Conservation (phyloP, 768 basidiomycete species). For the Russula earlei region DNA sequence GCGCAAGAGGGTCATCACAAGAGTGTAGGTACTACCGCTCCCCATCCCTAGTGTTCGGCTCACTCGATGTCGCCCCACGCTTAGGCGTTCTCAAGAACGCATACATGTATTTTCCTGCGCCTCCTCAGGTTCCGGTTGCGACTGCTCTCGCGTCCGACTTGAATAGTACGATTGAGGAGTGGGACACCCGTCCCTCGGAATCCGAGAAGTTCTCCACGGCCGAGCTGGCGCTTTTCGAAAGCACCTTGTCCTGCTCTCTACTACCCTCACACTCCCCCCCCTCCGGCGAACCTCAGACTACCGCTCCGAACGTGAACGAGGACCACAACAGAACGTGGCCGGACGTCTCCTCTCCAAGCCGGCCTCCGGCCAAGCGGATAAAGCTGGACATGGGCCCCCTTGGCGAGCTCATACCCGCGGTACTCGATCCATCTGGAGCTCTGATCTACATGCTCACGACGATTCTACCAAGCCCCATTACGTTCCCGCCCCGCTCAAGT, state of each 20-base stretch:
- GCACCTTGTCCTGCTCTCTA: not conserved
- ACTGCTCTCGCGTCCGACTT: not conserved
- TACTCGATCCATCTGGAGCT: slow-evolving; percentile 7
- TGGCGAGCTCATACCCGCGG: slow-evolving; percentile 12
- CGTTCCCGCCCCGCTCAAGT: slow-evolving; percentile 3
- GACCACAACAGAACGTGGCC: not conserved
- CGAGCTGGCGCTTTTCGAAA: slow-evolving; percentile 2
- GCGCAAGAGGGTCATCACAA: not conserved
- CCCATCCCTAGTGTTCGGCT: not conserved
- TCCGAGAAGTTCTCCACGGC: not conserved
- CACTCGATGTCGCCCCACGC: not conserved
- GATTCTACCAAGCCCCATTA: slow-evolving; percentile 13
- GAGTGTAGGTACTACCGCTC: not conserved
- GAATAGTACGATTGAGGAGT: not conserved
- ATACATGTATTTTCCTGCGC: not conserved
- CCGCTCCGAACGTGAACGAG: not conserved
- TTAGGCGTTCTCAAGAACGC: not conserved
- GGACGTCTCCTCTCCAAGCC: not conserved
- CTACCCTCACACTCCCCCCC: not conserved
- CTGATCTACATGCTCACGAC: not conserved
- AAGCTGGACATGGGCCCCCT: slow-evolving; percentile 10
- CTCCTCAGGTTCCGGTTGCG: not conserved
- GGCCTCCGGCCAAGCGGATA: not conserved
- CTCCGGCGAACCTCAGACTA: not conserved
- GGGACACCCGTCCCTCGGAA: slow-evolving; percentile 1